Base-by-base conservation (phyloP, 2,329 filamentous ascomycete species). In the Sphaerulina populicola region DNA sequence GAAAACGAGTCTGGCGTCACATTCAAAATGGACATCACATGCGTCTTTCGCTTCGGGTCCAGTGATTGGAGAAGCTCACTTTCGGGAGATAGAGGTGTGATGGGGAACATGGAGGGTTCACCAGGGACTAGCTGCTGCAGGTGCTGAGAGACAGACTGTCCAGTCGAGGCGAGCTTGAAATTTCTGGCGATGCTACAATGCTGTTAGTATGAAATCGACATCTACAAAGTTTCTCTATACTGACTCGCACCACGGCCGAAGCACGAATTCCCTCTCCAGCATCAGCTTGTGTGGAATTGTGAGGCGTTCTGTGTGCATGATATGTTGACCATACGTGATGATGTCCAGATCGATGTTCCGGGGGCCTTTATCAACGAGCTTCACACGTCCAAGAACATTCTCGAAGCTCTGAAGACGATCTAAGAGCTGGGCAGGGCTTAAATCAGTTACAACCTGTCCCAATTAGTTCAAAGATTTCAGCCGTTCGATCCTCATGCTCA, bases 1-100 rank as follows among this genome's bases (percentile, higher is more conserved):
- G 91, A 97, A 73, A 98, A 98, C 8, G 91, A 97, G 71, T 98
- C 91, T 0, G 91, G 91, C 0, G 93, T 97, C 47, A 94, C 73
- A 69, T 98, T 98, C 41, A 97, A 75, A 57, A 98, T 94, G 49
- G 86, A 87, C 93, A 98, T 98, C 59, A 96, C 71, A 41, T 81
- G 80, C 0, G 91, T 96, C 47, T 72, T 75, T 43, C 83, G 78
- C 41, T 63, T 65, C 0, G 72, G 68, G 53, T 76, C 73, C 6
- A 76, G 70, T 14, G 86, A 76, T 45, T 79, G 78, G 36, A 93
- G 70, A 1, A 80, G 73, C 9, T 75, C 68, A 35, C 77, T 62
- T 6, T 65, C 43, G 6, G 74, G 69, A 1, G 63, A 57, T 12
- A 73, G 58, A 14, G 69, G 66, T 7, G 68, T 69, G 15, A 72